phyloP scores from a whole-genome alignment of 352 stramenopile genomes.

The Sclerospora graminicola region DNA sequence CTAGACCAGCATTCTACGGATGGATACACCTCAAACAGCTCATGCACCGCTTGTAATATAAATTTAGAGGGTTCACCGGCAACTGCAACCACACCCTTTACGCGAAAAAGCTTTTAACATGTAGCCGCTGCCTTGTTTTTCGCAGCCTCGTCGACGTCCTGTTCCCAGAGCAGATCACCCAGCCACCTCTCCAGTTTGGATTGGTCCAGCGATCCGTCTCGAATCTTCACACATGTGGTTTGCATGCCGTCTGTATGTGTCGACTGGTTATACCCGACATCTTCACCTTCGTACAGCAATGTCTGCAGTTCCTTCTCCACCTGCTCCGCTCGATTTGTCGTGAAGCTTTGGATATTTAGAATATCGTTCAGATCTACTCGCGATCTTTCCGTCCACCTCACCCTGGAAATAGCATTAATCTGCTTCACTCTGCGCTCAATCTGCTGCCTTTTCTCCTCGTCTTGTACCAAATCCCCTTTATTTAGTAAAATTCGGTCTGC shows the following conservation, averaged over 20 bases:
- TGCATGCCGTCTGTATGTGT: constrained; percentile 57
- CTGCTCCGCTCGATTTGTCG: constrained; percentile 43
- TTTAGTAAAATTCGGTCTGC: constrained; percentile 98
- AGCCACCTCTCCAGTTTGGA: constrained; percentile 66
- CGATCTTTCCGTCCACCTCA: constrained; percentile 53
- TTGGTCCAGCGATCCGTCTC: constrained; percentile 23
- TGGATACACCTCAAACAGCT: constrained; percentile 69
- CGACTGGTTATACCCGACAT: constrained; percentile 8
- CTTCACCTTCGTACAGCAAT: constrained; percentile 7
- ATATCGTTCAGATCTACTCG: constrained; percentile 55
- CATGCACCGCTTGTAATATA: constrained; percentile 75
- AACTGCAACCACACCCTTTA: constrained; percentile 65
- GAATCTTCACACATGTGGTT: constrained; percentile 54
- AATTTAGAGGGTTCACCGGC: constrained; percentile 45
- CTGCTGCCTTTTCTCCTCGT: constrained; percentile 21
- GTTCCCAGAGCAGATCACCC: constrained; percentile 55
- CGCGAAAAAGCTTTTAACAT: constrained; percentile 48
- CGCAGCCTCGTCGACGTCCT: constrained; percentile 18
- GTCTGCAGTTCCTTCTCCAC: constrained; percentile 37
- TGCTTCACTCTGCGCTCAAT: constrained; percentile 34
- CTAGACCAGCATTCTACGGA: constrained; percentile 44
- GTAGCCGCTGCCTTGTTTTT: constrained; percentile 5
- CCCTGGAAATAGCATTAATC: constrained; percentile 61
- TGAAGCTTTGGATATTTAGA: constrained; percentile 74
- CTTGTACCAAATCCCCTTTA: constrained; percentile 93